Evolutionary conservation across 768 basidiomycete genomes (phyloP), one percentile per base, ranked within the genome.

Genomic region (Boletus vermiculosoides): DNA sequence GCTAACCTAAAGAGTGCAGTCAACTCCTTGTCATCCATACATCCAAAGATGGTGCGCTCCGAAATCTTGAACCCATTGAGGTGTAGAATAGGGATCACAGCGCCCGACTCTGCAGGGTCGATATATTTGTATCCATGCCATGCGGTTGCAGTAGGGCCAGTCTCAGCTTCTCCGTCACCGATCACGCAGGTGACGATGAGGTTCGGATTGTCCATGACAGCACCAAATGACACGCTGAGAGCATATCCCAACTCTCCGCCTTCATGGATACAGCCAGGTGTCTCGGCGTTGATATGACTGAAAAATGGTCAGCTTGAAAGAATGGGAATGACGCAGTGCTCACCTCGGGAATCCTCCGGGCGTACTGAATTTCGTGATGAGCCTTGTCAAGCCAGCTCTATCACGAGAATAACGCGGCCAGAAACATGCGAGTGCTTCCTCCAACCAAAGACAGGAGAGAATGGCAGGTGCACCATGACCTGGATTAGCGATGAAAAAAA

Each of bases 101-200:
- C 92, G 20, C 94, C 93, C 3, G 87, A 89, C 73, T 94, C 93
- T 16, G 82, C 83, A 23, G 94, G 93, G 67, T 97, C 92, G 63
- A 95, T 83, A 68, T 88, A 97, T 77, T 97, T 94, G 83, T 79
- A 87, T 7, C 81, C 87, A 64, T 93, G 91, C 90, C 91, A 94
- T 20, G 88, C 87, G 16, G 80, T 77, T 7, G 89, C 88, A 37
- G 90, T 90, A 0, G 88, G 88, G 5, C 89, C 89, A 4, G 86
- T 86, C 71, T 91, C 89, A 5, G 87, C 85, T 73, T 95, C 93
- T 30, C 92, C 93, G 58, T 94, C 92, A 23, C 93, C 93, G n/a
- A 96, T 75, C 33, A 95, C 79, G 58, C 88, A 91, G 47, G 86
- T 80, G 20, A 88, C 84, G 63, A 95, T 81, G 18, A 93, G 83